Evolutionary conservation across 441 rosid species (phyloP).

Genomic region (Brassica balearica): DNA sequence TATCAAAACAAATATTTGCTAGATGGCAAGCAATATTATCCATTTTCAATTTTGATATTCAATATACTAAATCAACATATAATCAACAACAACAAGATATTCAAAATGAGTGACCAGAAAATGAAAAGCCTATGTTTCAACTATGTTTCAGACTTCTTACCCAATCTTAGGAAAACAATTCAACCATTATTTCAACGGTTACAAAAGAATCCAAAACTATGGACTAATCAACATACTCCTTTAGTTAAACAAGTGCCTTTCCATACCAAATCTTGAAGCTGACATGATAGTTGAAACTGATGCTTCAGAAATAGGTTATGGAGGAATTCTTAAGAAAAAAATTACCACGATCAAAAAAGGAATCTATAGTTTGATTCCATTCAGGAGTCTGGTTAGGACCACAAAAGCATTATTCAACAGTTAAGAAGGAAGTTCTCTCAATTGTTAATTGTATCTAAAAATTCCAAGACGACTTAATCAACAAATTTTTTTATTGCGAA

Average conservation of each 20-base stretch:
- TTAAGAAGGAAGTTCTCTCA: not conserved
- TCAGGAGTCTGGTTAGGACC: not conserved
- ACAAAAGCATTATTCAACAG: not conserved
- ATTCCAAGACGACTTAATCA: slow-evolving; percentile 15
- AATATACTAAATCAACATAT: too few species aligned
- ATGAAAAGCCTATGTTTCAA: not conserved
- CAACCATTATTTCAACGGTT: not conserved
- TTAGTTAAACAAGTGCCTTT: not conserved
- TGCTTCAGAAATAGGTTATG: too few species aligned
- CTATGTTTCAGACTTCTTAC: not conserved
- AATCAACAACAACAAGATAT: too few species aligned
- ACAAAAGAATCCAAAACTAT: not conserved
- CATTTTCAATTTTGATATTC: too few species aligned
- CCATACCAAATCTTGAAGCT: not conserved
- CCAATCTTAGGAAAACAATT: not conserved
- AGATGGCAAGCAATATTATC: not conserved
- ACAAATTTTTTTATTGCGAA: not conserved
- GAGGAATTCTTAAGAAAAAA: too few species aligned
- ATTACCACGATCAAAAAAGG: rapidly evolving
- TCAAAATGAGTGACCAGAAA: too few species aligned
- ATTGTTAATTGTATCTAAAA: not conserved
- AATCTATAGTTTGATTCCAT: not conserved
- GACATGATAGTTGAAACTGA: too few species aligned
- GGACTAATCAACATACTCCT: not conserved
- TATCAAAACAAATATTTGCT: slow-evolving; percentile 3